A percentile compares a stretch with the other conserved stretches of the same genome.
Evolutionary conservation across 768 basidiomycete genomes (phyloP).

Genomic region (Mrakia frigida): DNA sequence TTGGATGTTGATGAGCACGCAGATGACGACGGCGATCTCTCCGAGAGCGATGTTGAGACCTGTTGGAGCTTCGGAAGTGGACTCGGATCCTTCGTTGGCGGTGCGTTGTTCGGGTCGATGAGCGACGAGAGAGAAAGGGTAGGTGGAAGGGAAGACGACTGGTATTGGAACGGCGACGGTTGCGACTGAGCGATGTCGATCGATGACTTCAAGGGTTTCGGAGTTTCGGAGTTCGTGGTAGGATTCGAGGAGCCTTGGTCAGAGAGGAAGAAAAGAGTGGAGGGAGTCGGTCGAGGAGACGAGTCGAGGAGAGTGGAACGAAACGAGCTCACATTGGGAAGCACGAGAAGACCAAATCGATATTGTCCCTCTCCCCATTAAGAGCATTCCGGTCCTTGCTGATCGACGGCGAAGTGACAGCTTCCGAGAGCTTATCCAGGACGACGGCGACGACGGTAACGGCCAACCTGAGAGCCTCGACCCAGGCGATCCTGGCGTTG

Average conservation of each 20-base stretch:
- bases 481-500: slow-evolving; percentile 17
- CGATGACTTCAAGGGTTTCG: slow-evolving; percentile 62
- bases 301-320: neutral
- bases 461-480: slow-evolving; percentile 84
- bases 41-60: slow-evolving; percentile 71
- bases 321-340: slow-evolving; percentile 64
- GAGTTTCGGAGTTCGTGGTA: slow-evolving; percentile 75
- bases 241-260: slow-evolving; percentile 75
- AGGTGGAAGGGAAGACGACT: slow-evolving; percentile 85
- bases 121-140: slow-evolving; percentile 75
- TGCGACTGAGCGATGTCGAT: slow-evolving; percentile 57
- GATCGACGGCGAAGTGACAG: slow-evolving; percentile 58
- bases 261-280: slow-evolving; percentile 17
- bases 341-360: slow-evolving; percentile 75
- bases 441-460: slow-evolving; percentile 63
- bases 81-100: slow-evolving; percentile 41
- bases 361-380: slow-evolving; percentile 81
- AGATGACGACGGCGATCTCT: slow-evolving; percentile 77
- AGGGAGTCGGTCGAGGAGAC: neutral
- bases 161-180: slow-evolving; percentile 59
- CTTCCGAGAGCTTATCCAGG: slow-evolving; percentile 81
- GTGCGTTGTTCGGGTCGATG: slow-evolving; percentile 38
- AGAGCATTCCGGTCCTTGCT: slow-evolving; percentile 55
- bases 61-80: slow-evolving; percentile 42
- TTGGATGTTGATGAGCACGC: slow-evolving; percentile 74